Evolutionary conservation across 805 yeast genomes (phyloP).

Genomic region (Saccharomycopsis lassenensis): DNA sequence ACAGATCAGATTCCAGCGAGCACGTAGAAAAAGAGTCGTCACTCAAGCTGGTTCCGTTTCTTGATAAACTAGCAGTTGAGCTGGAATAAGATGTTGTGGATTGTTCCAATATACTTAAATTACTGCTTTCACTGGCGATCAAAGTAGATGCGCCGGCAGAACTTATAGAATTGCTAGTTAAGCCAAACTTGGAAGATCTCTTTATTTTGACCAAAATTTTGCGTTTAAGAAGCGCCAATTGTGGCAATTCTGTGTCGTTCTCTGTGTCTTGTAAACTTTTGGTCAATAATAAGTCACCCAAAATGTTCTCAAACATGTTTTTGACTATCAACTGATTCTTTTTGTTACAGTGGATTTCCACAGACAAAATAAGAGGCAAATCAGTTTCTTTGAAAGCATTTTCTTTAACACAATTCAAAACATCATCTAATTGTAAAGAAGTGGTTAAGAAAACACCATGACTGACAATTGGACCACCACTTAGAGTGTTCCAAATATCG

Average conservation of each 20-base stretch:
- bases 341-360: constrained; percentile 70
- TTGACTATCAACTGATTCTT: constrained; percentile 57
- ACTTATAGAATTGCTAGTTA: background rate
- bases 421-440: constrained; percentile 58
- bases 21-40: too few species aligned
- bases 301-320: constrained; percentile 37
- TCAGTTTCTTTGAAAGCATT: constrained; percentile 86
- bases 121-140: too few species aligned
- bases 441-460: constrained; percentile 84
- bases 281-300: constrained; percentile 48
- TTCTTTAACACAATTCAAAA: constrained; percentile 60
- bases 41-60: too few species aligned
- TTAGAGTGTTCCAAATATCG: constrained; percentile 92
- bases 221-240: constrained; percentile 38
- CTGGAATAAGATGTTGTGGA: too few species aligned
- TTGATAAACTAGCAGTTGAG: too few species aligned
- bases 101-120: too few species aligned
- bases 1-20: constrained; percentile 2
- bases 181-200: constrained; percentile 26
- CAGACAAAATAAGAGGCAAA: constrained; percentile 73
- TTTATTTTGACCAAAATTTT: constrained; percentile 73
- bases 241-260: constrained; percentile 4
- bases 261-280: constrained; percentile 27
- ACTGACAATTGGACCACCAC: constrained; percentile 70
- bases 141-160: background rate